Percentiles rank a stretch among this genome's conserved stretches.
phyloP scores from a whole-genome alignment of 2,329 filamentous ascomycete genomes.

The Colletotrichum spinosum region DNA sequence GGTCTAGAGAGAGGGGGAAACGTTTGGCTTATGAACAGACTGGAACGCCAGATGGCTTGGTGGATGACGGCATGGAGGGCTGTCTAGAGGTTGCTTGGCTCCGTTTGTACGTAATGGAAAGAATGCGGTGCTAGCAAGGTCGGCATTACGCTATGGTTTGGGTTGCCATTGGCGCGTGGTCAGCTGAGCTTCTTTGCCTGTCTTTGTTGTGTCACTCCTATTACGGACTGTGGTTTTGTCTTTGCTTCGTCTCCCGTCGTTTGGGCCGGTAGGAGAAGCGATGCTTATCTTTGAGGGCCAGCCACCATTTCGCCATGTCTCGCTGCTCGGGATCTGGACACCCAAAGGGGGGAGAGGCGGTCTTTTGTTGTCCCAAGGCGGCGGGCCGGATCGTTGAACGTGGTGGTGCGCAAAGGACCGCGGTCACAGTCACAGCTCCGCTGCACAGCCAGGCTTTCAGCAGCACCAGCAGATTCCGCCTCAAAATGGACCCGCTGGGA shows the following conservation, averaged over 20 bases:
- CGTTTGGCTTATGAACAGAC: slow-evolving; percentile 30
- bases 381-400: slow-evolving; percentile 18
- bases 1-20: slow-evolving; percentile 17
- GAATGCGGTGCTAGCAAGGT: slow-evolving; percentile 33
- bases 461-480: slow-evolving; percentile 27
- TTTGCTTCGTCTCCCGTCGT: slow-evolving; percentile 7
- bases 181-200: slow-evolving; percentile 19
- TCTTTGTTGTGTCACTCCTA: slow-evolving; percentile 30
- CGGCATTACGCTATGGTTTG: slow-evolving; percentile 26
- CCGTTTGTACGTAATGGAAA: slow-evolving; percentile 39
- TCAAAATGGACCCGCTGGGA: slow-evolving; percentile 22
- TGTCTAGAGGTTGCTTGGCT: slow-evolving; percentile 18
- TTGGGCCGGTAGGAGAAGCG: neutral
- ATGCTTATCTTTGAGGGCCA: slow-evolving; percentile 19
- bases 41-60: slow-evolving; percentile 17
- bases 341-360: neutral
- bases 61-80: slow-evolving; percentile 34
- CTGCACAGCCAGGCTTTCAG: slow-evolving; percentile 30
- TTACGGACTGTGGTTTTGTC: slow-evolving; percentile 1
- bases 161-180: slow-evolving; percentile 24
- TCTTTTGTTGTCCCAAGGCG: slow-evolving; percentile 17
- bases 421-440: slow-evolving; percentile 8
- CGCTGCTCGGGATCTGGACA: slow-evolving; percentile 7
- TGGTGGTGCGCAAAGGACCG: slow-evolving; percentile 1
- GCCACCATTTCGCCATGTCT: slow-evolving; percentile 12